Evolutionary conservation across 345 rosid genomes (phyloP), one percentile per base, ranked within the genome.

Genomic region (Eucalyptus camaldulensis): DNA sequence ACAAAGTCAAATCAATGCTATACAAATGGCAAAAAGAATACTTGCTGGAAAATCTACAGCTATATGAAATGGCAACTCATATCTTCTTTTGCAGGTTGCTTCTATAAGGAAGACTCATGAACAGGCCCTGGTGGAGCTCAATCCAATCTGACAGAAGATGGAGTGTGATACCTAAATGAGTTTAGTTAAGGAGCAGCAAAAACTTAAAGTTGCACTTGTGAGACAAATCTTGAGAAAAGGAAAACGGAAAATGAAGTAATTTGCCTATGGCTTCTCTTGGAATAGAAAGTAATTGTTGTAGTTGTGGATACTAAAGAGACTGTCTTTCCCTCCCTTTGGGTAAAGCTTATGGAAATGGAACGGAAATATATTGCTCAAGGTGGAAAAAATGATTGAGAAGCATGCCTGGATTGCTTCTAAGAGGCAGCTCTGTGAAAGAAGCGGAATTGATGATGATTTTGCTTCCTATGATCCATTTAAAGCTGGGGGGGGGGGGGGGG

Each of bases 321-420:
- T 44, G 50, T 40, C 60, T 37, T 88, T 83, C 33, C 29, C 49
- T 27, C 88, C 44, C 33, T 88, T 37, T 67, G 85, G 99, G 96
- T 95, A 80, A 94, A 92, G 89, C 91, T 96, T 91, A 95, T 97
- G 98, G 98, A 96, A 92, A 93, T 93, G 92, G 98, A 97, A 88
- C 96, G 95, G 91, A 97, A 95, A 90, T 97, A 98, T 87, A 53
- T 53, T 97, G 98, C 89, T 95, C n/a, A 95, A 93, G 89, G 99
- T 94, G 29, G 98, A 97, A 85, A 97, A 91, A 92, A 53, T 98
- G 91, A 91, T 98, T 87, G 98, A 98, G 94, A 97, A 97, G 95
- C 96, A 96, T 94, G 94, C 97, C 86, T 97, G 99, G 99, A 96
- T 98, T 92, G 92, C 94, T 86, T 94, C 99, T 90, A 98, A 98